Evolutionary conservation across 2,329 filamentous ascomycete species (phyloP), one percentile per base, ranked within the genome.

Genomic region (Exophiala calicioides): DNA sequence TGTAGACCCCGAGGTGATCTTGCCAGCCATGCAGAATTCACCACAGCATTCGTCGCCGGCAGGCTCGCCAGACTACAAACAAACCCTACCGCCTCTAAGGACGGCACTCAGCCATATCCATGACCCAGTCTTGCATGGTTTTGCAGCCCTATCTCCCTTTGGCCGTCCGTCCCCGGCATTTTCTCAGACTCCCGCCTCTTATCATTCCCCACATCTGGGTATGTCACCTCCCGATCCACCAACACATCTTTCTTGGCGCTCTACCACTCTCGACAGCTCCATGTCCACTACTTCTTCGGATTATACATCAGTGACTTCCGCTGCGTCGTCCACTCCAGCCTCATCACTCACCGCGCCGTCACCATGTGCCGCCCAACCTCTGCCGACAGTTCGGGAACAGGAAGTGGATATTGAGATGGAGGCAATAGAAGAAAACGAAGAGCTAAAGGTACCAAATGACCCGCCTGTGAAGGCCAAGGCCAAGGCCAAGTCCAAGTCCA

Each of bases 51-150:
- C 65, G 4, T 59, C 59, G 13, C 57, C 61, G 7, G 58, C 57
- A 20, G 62, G 58, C 34, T 66, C 68, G 3, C 63, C 67, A 1
- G 66, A 69, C 3, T 60, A 53, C 31, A 62, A 53, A 27, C 66
- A 65, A 55, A 67, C 55, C 34, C 57, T 75, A 5, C 72, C 72
- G 1, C 68, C 71, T 2, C 60, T 75, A 13, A 60, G 64, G 26
- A 65, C 65, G 5, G 62, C 69, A 16, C 58, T 72, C n/a, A 60
- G 61, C n/a, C 57, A 61, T 31, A 52, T 67, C 16, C 62, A 57
- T 31, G 66, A 65, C 13, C 52, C 60, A 9, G 36, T 53, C 19
- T 58, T 60, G 20, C 52, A 58, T 3, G 37, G 32, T 4, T 51
- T 49, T 60, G 60, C 55, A 53, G 52, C 30, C 45, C 56, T 33